Percentiles rank a stretch among this genome's conserved stretches.
phyloP scores from a whole-genome alignment of 2,329 filamentous ascomycete species.

The Didymella sp. region DNA sequence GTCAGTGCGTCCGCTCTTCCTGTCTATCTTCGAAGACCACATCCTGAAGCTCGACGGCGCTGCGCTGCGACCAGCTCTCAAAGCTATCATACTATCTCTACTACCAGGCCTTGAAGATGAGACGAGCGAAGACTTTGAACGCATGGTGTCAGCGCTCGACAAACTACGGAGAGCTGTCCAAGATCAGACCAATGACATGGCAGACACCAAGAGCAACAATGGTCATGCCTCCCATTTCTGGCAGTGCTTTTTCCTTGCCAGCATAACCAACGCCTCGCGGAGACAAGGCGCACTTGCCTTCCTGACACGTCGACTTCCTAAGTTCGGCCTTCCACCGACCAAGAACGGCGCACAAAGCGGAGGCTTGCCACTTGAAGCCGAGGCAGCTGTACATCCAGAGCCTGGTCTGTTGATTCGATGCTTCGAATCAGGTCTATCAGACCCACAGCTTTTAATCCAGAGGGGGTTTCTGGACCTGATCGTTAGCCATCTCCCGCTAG shows the following conservation, averaged over 20 bases:
- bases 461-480: constrained; percentile 92
- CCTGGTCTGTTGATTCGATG: constrained; percentile 88
- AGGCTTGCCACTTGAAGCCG: constrained; percentile 59
- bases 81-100: constrained; percentile 86
- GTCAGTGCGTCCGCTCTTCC: constrained; percentile 83
- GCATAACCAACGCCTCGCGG: constrained; percentile 85
- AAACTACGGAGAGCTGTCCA: constrained; percentile 74
- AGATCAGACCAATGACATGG: constrained; percentile 57
- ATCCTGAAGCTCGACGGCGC: constrained; percentile 74
- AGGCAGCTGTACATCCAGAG: constrained; percentile 84
- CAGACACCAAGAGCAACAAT: constrained; percentile 34
- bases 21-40: constrained; percentile 82
- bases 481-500: constrained; percentile 85
- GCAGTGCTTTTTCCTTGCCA: constrained; percentile 95
- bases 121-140: constrained; percentile 95
- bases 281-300: constrained; percentile 89
- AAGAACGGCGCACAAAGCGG: constrained; percentile 16
- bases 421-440: constrained; percentile 86
- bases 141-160: constrained; percentile 79
- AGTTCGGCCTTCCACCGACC: constrained; percentile 58
- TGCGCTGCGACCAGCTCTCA: constrained; percentile 83
- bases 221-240: constrained; percentile 87
- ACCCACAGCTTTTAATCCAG: constrained; percentile 90
- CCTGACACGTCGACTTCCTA: constrained; percentile 78
- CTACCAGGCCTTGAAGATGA: constrained; percentile 94